Conservation (phyloP, 2,329 filamentous ascomycete species). For the Monosporascus sp. region DNA sequence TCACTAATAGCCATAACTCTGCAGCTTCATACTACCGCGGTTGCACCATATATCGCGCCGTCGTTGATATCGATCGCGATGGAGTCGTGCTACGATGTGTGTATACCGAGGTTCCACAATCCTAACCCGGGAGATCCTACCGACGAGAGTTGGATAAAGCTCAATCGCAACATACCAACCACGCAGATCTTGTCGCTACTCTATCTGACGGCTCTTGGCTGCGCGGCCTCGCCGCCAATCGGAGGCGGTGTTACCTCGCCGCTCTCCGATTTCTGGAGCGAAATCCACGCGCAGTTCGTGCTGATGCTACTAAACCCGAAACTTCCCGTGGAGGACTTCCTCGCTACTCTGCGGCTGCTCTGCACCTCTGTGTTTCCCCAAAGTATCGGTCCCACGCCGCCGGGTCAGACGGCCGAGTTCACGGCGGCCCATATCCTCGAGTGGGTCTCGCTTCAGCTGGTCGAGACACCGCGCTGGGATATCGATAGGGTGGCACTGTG, state of each 20-base stretch:
- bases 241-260: constrained; percentile 19
- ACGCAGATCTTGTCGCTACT: constrained; percentile 60
- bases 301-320: constrained; percentile 62
- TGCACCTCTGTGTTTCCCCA: constrained; percentile 57
- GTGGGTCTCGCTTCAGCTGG: constrained; percentile 56
- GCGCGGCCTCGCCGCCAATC: constrained; percentile 34
- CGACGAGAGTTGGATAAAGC: constrained; percentile 36
- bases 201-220: constrained; percentile 57
- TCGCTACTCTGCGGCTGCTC: constrained; percentile 59
- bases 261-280: constrained; percentile 57
- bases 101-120: constrained; percentile 49
- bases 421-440: constrained; percentile 50
- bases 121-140: constrained; percentile 42
- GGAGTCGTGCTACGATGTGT: constrained; percentile 54
- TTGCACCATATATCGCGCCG: constrained; percentile 54
- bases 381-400: constrained; percentile 61
- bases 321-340: constrained; percentile 58
- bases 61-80: constrained; percentile 50
- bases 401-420: constrained; percentile 35
- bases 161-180: constrained; percentile 54
- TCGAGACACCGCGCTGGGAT: constrained; percentile 46
- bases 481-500: constrained; percentile 34
- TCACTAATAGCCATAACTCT: constrained; percentile 60
- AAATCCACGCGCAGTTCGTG: constrained; percentile 61
- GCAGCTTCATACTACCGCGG: constrained; percentile 51